Evolutionary conservation across 2,329 filamentous ascomycete genomes (phyloP).

Genomic region (Calonectria ilicicola): DNA sequence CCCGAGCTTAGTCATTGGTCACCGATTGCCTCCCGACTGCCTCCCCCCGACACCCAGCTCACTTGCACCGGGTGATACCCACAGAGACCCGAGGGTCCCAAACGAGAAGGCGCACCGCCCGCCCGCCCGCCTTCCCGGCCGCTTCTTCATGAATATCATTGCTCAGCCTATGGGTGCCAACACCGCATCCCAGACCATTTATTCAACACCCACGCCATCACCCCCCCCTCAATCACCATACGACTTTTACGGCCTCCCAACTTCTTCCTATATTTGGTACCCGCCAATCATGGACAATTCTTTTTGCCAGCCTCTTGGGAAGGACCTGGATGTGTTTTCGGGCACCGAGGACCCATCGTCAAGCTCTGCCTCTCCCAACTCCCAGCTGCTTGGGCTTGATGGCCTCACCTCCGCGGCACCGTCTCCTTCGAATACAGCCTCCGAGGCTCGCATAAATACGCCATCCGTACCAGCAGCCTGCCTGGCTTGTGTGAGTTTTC

Average conservation of each 20-base stretch:
- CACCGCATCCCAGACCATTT: slow-evolving; percentile 21
- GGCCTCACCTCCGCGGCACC: slow-evolving; percentile 28
- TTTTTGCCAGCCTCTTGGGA: slow-evolving; percentile 23
- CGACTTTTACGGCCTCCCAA: slow-evolving; percentile 28
- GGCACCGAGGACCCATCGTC: slow-evolving; percentile 31
- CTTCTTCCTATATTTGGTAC: slow-evolving; percentile 31
- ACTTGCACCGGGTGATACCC: neutral
- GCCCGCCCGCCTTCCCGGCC: slow-evolving; percentile 1
- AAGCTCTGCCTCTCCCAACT: slow-evolving; percentile 41
- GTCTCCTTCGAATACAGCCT: slow-evolving; percentile 32
- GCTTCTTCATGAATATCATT: slow-evolving; percentile 25
- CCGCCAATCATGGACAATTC: slow-evolving; percentile 30
- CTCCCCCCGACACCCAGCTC: slow-evolving; percentile 9
- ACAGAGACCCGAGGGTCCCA: neutral
- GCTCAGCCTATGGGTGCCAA: slow-evolving; percentile 22
- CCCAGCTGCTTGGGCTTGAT: slow-evolving; percentile 26
- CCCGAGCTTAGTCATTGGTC: slow-evolving; percentile 19
- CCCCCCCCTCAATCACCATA: slow-evolving; percentile 29
- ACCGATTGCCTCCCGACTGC: slow-evolving; percentile 5
- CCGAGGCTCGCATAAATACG: slow-evolving; percentile 45
- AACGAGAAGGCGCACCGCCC: slow-evolving; percentile 8
- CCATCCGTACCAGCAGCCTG: slow-evolving; percentile 63
- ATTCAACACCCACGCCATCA: slow-evolving; percentile 28
- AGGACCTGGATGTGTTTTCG: slow-evolving; percentile 29
- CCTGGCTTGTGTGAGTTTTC: slow-evolving; percentile 63